Base-by-base conservation (phyloP, 306 rosid genomes). In the Ochetophila trinervis region DNA sequence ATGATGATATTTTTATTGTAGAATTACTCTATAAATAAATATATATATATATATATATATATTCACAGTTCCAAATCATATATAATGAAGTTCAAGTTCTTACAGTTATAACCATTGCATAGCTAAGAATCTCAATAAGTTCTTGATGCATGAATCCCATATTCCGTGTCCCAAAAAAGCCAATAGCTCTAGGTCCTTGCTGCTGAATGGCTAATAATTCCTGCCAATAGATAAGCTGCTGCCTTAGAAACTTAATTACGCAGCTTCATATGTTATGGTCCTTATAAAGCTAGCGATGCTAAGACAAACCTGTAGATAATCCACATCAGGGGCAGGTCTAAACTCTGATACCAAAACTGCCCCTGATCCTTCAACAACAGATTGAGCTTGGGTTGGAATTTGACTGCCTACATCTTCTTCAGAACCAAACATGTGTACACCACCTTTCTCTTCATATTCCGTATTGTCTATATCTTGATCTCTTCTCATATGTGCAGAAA, bases 131-230 rank as follows among this genome's bases (percentile, higher is more conserved):
- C 85, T 93, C 99, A 61, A 93, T 90, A 66, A 93, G 91, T 54
- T 93, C 88, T 79, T 93, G 99, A 76, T 93, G 99, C 99, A 90
- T 86, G 85, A 93, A 93, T 66, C 99, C 99, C 99, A 93, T 93
- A 79, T 93, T 93, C 73, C 99, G 77, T 5, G 99, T 93, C 70
- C 97, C 99, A 80, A 93, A 93, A 78, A 93, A 93, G 64, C 97
- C 97, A 67, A 93, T 90, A 71, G 99, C 73, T 84, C 99, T 83
- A 55, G 99, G 99, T 69, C 99, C 99, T 86, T 93, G 97, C 79
- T 93, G 99, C 76, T 93, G 99, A 86, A 93, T 93, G 74, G 99
- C 99, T 71, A 93, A 79, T 75, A 93, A 81, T 74, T 93, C 99
- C 99, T 93, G 87, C 62, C 63, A 52, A 68, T 76, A 19, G 23